phyloP scores from a whole-genome alignment of 2,329 filamentous ascomycete species.

The Geosmithia morbida region DNA sequence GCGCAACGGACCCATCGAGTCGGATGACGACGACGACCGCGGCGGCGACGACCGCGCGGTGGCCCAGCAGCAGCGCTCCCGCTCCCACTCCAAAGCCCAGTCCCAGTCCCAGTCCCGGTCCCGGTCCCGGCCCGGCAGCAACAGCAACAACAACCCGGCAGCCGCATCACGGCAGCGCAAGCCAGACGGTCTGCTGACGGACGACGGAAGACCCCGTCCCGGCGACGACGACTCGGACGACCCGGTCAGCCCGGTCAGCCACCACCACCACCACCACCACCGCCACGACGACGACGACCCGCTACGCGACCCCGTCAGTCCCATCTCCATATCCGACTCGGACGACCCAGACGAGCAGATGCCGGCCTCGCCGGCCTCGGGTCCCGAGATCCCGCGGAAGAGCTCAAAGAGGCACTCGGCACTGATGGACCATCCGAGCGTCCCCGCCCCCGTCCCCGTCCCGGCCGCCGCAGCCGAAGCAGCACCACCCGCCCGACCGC shows the following conservation, averaged over 20 bases:
- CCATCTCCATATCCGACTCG: constrained; percentile 10
- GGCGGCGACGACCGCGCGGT: no score
- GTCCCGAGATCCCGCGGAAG: constrained; percentile 45
- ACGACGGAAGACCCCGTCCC: constrained; percentile 28
- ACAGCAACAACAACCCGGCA: constrained; percentile 4
- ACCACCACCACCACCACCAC: no score
- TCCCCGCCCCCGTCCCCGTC: no score
- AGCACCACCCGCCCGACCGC: not conserved
- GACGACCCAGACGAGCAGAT: constrained; percentile 24
- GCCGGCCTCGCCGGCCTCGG: constrained; percentile 7
- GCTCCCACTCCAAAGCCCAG: constrained; percentile 2
- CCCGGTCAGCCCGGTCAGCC: constrained; percentile 13
- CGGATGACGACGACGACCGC: constrained; percentile 38
- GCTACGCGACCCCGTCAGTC: constrained; percentile 24
- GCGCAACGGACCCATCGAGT: constrained; percentile 47
- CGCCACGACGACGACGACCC: constrained; percentile 9
- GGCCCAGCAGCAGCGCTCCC: no score
- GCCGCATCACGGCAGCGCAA: constrained; percentile 9
- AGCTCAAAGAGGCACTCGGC: constrained; percentile 52
- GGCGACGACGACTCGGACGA: constrained; percentile 26
- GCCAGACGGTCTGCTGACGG: constrained; percentile 24
- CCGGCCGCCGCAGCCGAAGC: no score
- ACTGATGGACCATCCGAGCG: not conserved
- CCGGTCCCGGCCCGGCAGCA: not conserved
- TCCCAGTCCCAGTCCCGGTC: not conserved